Base-by-base conservation (phyloP, 306 rosid genomes). In the Vigna mungo region DNA sequence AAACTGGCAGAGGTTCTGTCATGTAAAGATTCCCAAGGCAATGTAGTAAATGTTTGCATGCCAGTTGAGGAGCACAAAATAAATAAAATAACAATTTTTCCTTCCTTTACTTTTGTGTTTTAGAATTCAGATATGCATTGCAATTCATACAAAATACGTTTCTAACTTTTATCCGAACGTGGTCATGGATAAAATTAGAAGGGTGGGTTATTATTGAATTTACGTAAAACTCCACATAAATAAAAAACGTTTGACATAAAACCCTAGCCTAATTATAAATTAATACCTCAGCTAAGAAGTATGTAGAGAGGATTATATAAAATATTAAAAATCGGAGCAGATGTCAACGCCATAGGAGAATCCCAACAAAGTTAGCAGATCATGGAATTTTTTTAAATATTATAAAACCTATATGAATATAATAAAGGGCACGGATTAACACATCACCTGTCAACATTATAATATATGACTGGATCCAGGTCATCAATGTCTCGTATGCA, bases 391-490 rank as follows among this genome's bases (percentile, higher is more conserved):
- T 71, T 25, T 66, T 71, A 62, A 84, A 44, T 51, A 55, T 46
- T 65, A 69, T 82, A 17, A 64, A 64, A 60, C 37, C 80, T 53
- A 52, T 49, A 39, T 75, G 48, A 72, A 23, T 76, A 71, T 65
- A 80, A 18, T 76, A 77, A 81, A 76, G 49, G 51, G 83, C 81
- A 82, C 83, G 72, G 85, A 81, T 79, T 81, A 86, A 74, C 77
- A 85, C 80, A 80, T 16, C 63, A 77, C 84, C 47, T 84, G 89
- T 54, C 69, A 16, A 67, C 66, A 67, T 68, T 75, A 82, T 60
- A 71, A 44, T 69, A 86, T 66, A 83, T 74, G 75, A 88, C 84
- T 86, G 89, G 91, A 93, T 91, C 93, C 92, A 91, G 96, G 87
- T 87, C 90, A 86, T 71, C 16, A 68, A 49, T 47, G 84, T 81